phyloP scores from a whole-genome alignment of 2,329 filamentous ascomycete genomes.

The Nothophaeocryptopus gaeumannii region DNA sequence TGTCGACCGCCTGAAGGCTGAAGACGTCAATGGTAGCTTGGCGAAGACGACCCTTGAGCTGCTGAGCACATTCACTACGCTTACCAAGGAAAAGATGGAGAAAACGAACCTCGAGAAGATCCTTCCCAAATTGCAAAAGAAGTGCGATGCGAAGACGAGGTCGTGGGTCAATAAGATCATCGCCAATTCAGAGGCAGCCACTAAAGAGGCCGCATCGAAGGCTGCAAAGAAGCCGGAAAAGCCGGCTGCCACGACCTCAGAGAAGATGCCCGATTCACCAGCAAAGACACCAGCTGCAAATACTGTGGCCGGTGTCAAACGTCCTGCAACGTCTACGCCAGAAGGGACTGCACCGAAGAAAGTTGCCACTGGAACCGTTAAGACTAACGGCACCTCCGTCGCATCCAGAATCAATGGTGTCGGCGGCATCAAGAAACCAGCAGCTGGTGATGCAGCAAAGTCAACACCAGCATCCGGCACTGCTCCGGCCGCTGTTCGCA shows the following conservation, averaged over 20 bases:
- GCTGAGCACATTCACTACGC: slow-evolving; percentile 61
- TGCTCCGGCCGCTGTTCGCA: slow-evolving; percentile 24
- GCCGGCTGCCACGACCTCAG: slow-evolving; percentile 2
- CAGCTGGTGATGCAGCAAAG: slow-evolving; percentile 17
- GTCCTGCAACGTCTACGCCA: slow-evolving; percentile 24
- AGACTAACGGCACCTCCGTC: slow-evolving; percentile 18
- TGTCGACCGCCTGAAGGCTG: slow-evolving; percentile 46
- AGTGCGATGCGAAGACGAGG: slow-evolving; percentile 64
- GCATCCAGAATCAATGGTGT: slow-evolving; percentile 22
- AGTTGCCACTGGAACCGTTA: slow-evolving; percentile 26
- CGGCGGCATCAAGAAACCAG: slow-evolving; percentile 26
- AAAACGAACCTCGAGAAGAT: slow-evolving; percentile 66
- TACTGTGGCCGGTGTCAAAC: slow-evolving; percentile 35
- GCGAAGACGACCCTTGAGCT: slow-evolving; percentile 50
- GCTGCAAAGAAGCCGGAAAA: slow-evolving; percentile 40
- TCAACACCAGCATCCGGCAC: slow-evolving; percentile 13
- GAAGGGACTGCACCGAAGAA: slow-evolving; percentile 36
- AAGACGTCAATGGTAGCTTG: slow-evolving; percentile 45
- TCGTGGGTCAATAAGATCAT: slow-evolving; percentile 59
- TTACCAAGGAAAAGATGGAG: slow-evolving; percentile 58
- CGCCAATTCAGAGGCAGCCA: slow-evolving; percentile 31
- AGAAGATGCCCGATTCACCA: slow-evolving; percentile 29
- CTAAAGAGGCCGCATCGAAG: slow-evolving; percentile 34
- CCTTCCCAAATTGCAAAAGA: slow-evolving; percentile 61
- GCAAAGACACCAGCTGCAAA: slow-evolving; percentile 33